Evolutionary conservation across 257 asterid genomes (phyloP), one percentile per base, ranked within the genome.

Genomic region (Plantago major): DNA sequence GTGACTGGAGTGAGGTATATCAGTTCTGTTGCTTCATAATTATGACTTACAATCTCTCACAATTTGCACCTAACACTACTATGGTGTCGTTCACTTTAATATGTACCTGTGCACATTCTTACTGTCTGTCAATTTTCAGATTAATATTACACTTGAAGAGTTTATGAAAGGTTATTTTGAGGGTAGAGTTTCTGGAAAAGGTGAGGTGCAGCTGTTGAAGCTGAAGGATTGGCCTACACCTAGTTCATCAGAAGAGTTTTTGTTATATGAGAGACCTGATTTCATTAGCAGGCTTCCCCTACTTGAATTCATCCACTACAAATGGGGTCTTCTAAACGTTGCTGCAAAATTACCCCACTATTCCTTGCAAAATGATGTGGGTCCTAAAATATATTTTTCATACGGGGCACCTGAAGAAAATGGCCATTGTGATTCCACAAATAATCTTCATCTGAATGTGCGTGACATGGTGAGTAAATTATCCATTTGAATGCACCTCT

Each of bases 161-260:
- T 93, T 93, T 80, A 65, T 93, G 70, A 81, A 76, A 71, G 99
- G 97, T 72, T 93, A 89, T 69, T 79, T 78, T 66, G 88, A 83
- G 50, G 99, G 97, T 68, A 84, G 95, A 79, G 55, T 76, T 75
- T 55, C 71, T 74, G 94, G 85, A 74, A 80, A 75, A 61, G 97
- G 90, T 64, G 64, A 57, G 78, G 80, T 76, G 55, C 87, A 89
- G 71, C 65, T 87, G 69, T 76, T 93, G 63, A 93, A 87, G 76
- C 77, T 93, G 79, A 87, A 93, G 83, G 97, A 89, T 71, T 93
- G 99, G 99, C 99, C 99, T 61, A 83, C 97, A 37, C 96, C 95
- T 49, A 71, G 88, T 79, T 83, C 94, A 62, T 76, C 97, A 37
- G 99, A 93, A 78, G 99, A 93, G 79, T 87, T 93, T 77, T 69